Evolutionary conservation across 352 stramenopile species (phyloP), one percentile per base, ranked within the genome.

Genomic region (Thraustotheca clavata): DNA sequence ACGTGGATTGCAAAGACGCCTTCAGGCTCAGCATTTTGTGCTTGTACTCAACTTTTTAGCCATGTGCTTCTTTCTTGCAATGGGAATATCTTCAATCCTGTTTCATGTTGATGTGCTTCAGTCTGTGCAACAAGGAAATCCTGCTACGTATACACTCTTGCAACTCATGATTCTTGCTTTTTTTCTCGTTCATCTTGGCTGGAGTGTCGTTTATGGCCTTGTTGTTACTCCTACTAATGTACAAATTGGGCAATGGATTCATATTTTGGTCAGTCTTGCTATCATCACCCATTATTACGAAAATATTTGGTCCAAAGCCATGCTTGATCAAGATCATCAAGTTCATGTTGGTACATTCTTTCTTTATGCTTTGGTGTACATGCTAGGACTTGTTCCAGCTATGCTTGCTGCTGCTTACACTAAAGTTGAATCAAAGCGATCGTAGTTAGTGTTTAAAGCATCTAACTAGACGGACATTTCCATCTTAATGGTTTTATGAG

Each of bases 401-500:
- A 27, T 62, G 22, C 16, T 62, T 7, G 39, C 39, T 47, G 39
- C 39, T 2, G 39, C 39, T 4, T 47, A 47, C 39, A 24, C 22
- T 2, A 47, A 47, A 24, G 39, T 47, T 24, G 39, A 47, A n/a
- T n/a, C 39, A n/a, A 47, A 47, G 39, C 39, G 39, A 24, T 47
- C 39, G n/a, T 47, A 47, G 39, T 47, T 2, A 4, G 39, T 47
- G 27, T n/a, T 24, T 4, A n/a, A n/a, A 47, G 39, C 39, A 27
- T 47, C 4, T 47, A n/a, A n/a, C 43, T 50, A 94, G 4, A 95
- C 96, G 6, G 97, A 97, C 97, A 99, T 99, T 68, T 98, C 87
- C 97, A 99, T 99, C 74, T 99, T 98, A 75, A 99, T 99, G 43
- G 90, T 84, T 61, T 88, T 89, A 63, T 99, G 85, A 4, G 96